These are phyloP conservation scores for Exophiala bonariae DNA, from an alignment of 2,329 filamentous ascomycete species.

Conservation along the genomic window DNA sequence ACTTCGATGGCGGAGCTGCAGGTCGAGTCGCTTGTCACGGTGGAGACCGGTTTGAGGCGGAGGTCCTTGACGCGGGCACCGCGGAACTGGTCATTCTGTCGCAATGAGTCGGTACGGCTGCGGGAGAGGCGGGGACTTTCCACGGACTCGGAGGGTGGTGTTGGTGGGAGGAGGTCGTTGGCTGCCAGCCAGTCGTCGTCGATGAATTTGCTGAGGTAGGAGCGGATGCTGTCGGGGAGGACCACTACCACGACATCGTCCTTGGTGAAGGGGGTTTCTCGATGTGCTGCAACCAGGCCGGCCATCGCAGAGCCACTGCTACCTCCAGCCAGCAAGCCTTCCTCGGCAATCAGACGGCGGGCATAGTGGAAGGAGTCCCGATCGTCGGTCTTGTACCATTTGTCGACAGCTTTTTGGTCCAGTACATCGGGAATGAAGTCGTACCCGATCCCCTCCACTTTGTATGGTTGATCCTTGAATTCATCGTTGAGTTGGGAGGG, in stretches of 20 bases:
- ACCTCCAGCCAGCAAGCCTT: conserved; percentile 89
- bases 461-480: conserved; percentile 81
- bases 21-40: conserved; percentile 67
- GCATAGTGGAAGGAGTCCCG: conserved; percentile 86
- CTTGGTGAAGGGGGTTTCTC: conserved; percentile 74
- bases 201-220: conserved; percentile 96
- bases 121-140: conserved; percentile 37
- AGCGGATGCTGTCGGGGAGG: conserved; percentile 92
- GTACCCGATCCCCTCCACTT: conserved; percentile 98
- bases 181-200: conserved; percentile 99
- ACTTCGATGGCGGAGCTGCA: conserved; percentile 92
- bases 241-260: conserved; percentile 89
- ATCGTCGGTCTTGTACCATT: conserved; percentile 98
- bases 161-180: conserved; percentile 80
- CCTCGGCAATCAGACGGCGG: conserved; percentile 87
- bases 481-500: conserved; percentile 78
- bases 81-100: conserved; percentile 66
- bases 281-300: conserved; percentile 73
- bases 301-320: conserved; percentile 91
- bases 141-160: conserved; percentile 46
- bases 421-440: conserved; percentile 97
- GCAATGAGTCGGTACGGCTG: conserved; percentile 37
- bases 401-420: conserved; percentile 75
- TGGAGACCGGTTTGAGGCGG: conserved; percentile 90
- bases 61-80: conserved; percentile 79